phyloP scores from a whole-genome alignment of 192 early-diverging fungal genomes.

The Gonapodya prolifera region DNA sequence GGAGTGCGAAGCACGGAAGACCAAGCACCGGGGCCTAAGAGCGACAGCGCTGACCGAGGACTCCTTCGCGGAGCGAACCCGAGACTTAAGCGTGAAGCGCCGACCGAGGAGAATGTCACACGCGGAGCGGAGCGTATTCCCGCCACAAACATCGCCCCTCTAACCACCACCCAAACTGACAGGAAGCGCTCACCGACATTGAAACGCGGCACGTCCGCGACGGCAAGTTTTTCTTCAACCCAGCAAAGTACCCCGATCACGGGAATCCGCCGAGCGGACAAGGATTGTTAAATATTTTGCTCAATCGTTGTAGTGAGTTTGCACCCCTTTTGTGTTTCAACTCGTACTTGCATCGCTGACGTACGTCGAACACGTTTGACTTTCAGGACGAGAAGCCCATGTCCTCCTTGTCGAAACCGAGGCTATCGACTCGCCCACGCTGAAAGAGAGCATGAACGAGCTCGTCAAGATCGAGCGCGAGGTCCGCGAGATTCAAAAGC shows the following conservation, averaged over 20 bases:
- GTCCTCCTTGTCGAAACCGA: not conserved
- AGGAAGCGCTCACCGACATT: slow-evolving; percentile 1
- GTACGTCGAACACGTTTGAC: not conserved
- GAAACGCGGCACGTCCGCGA: not conserved
- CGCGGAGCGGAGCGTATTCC: no score
- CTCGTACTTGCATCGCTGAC: no score
- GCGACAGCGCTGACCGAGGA: no score
- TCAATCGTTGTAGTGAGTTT: not conserved
- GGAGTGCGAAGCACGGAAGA: no score
- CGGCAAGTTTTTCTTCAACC: slow-evolving; percentile 4
- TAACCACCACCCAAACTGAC: not conserved
- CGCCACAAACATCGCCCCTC: not conserved
- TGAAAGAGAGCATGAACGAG: not conserved
- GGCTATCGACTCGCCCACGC: not conserved
- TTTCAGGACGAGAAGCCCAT: not conserved
- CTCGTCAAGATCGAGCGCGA: not conserved
- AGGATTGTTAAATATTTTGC: not conserved
- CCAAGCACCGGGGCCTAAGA: no score
- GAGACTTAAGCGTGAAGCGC: no score
- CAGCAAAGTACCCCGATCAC: not conserved
- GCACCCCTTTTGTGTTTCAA: no score
- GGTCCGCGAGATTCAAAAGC: not conserved
- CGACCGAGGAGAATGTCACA: no score
- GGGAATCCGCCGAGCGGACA: not conserved
- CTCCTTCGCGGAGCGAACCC: no score